Evolutionary conservation across 164 flowering plant species (phyloP).

Genomic region (Umbilicus rupestris): DNA sequence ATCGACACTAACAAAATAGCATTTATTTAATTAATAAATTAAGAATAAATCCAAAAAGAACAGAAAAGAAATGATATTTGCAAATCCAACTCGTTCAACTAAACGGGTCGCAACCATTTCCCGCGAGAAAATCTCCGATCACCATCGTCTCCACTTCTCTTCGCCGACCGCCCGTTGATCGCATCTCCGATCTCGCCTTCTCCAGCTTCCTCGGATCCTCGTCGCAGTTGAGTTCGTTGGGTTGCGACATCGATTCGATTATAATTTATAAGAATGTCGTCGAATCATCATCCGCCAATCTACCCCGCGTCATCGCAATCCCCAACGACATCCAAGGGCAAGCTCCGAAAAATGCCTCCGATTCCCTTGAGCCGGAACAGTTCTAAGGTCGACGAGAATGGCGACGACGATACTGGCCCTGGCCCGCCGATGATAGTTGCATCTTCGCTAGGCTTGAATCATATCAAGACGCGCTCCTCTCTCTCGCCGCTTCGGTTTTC

Average conservation of each 20-base stretch:
- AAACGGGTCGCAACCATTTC: neutral
- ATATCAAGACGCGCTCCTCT: constrained; percentile 40
- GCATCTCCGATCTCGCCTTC: neutral
- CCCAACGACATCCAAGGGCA: constrained; percentile 17
- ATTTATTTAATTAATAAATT: too few species aligned
- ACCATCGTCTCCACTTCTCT: neutral
- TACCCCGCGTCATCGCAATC: neutral
- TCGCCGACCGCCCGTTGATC: too few species aligned
- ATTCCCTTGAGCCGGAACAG: constrained; percentile 28
- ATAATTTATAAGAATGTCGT: neutral
- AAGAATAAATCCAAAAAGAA: neutral
- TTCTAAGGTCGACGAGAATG: constrained; percentile 15
- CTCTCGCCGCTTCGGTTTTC: constrained; percentile 28
- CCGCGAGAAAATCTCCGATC: constrained; percentile 10
- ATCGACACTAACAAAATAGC: neutral
- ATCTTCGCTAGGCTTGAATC: constrained; percentile 52
- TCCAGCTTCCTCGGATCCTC: neutral
- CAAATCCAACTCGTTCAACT: neutral
- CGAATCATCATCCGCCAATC: neutral
- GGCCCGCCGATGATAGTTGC: constrained; percentile 26
- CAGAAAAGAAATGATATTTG: neutral
- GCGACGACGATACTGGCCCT: neutral
- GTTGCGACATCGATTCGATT: neutral
- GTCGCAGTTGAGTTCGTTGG: too few species aligned
- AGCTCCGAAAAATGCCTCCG: constrained; percentile 61